Evolutionary conservation across 2,329 filamentous ascomycete species (phyloP).

Genomic region (Aspergillaceae sp.): DNA sequence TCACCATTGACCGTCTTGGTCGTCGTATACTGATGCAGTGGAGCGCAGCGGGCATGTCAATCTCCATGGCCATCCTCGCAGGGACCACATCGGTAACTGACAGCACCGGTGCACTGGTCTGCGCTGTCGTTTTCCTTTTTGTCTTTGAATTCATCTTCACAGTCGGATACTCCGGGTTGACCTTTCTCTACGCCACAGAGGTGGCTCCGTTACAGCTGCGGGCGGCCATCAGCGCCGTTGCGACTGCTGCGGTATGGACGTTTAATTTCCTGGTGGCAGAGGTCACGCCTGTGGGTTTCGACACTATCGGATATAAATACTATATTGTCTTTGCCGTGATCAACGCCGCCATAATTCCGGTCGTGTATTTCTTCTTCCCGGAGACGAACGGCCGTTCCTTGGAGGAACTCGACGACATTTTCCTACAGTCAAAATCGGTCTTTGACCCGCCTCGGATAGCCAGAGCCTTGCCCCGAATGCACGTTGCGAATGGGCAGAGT

Average conservation of each 20-base stretch:
- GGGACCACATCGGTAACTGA: no score
- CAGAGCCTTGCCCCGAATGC: no score
- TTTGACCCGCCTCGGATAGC: no score
- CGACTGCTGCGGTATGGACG: not conserved
- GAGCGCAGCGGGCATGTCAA: no score
- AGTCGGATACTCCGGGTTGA: not conserved
- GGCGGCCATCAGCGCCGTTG: not conserved
- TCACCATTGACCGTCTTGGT: not conserved
- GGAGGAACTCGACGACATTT: not conserved
- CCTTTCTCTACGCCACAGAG: conserved; percentile 2
- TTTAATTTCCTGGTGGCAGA: conserved; percentile 2
- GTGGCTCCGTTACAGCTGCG: not conserved
- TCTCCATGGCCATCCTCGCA: no score
- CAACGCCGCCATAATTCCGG: no score
- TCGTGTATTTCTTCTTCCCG: not conserved
- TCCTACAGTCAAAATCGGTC: not conserved
- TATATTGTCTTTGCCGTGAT: conserved; percentile 1
- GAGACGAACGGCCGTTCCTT: not conserved
- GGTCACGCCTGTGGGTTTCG: not conserved
- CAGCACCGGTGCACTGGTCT: no score
- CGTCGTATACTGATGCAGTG: not conserved
- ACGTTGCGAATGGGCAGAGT: no score
- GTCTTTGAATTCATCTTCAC: not conserved
- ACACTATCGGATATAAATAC: conserved; percentile 1
- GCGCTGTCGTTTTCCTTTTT: not conserved